A percentile compares a stretch with the other conserved stretches of the same genome.
phyloP scores from a whole-genome alignment of 768 basidiomycete species.

The Tricholoma flavovirens region DNA sequence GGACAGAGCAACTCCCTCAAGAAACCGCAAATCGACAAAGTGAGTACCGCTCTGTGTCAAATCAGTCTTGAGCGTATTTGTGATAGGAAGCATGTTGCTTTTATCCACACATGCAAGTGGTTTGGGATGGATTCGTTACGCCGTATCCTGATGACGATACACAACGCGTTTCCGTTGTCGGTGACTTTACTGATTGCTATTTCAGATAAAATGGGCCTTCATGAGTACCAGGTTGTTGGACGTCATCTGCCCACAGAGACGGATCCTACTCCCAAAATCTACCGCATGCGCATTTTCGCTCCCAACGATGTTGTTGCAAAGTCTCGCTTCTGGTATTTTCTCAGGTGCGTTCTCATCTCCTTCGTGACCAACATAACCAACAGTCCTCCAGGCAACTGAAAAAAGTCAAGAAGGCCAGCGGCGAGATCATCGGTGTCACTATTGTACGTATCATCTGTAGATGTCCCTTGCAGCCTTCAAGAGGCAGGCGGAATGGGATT shows the following conservation, averaged over 20 bases:
- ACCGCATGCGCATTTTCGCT: conserved; percentile 99
- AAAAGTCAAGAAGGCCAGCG: conserved; percentile 99
- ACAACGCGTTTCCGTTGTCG: not conserved
- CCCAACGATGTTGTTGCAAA: conserved; percentile 99
- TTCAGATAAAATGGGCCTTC: conserved; percentile 61
- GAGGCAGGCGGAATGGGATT: conserved; percentile 79
- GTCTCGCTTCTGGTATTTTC: conserved; percentile 99
- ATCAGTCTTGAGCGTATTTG: not conserved
- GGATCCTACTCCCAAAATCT: conserved; percentile 95
- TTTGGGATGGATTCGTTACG: conserved; percentile 23
- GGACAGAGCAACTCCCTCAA: conserved; percentile 22
- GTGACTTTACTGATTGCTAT: conserved; percentile 9
- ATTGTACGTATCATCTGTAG: conserved; percentile 71
- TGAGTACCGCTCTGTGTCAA: conserved; percentile 22
- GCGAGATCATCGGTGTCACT: conserved; percentile 98
- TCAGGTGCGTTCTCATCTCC: conserved; percentile 51
- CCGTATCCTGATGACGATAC: conserved; percentile 18
- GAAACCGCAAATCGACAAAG: conserved; percentile 29
- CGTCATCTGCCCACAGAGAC: conserved; percentile 93
- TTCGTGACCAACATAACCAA: not conserved
- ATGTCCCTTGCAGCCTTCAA: conserved; percentile 73
- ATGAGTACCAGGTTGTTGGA: conserved; percentile 96
- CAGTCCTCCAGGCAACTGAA: conserved; percentile 71
- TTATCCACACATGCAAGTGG: conserved; percentile 8
- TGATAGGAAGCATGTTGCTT: not conserved